Percentiles rank a stretch among this genome's conserved stretches.
phyloP scores from a whole-genome alignment of 495 filamentous ascomycete genomes.

The Penicillium silybi region DNA sequence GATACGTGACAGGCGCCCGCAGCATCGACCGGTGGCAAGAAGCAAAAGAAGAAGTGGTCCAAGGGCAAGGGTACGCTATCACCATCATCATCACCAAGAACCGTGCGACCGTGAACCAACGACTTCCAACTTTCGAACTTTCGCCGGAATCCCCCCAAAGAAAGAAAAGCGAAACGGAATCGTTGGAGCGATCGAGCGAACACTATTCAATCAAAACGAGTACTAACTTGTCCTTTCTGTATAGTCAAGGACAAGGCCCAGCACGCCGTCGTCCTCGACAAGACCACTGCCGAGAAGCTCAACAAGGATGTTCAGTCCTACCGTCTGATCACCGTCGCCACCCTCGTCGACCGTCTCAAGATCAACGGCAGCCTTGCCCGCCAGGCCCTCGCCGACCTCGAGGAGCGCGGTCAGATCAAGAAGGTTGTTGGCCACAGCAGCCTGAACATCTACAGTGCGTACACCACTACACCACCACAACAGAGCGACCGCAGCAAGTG shows the following conservation, averaged over 20 bases:
- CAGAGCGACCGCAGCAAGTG: background rate
- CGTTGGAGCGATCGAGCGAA: slow-evolving; percentile 10
- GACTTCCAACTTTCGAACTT: slow-evolving; percentile 19
- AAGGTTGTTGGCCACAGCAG: slow-evolving; percentile 95
- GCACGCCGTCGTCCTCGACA: slow-evolving; percentile 81
- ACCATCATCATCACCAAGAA: slow-evolving; percentile 13
- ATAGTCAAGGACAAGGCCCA: slow-evolving; percentile 99
- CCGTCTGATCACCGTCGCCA: slow-evolving; percentile 98
- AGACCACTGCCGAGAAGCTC: slow-evolving; percentile 61
- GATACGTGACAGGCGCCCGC: slow-evolving; percentile 61
- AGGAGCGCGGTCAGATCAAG: slow-evolving; percentile 98
- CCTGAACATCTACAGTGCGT: slow-evolving; percentile 92
- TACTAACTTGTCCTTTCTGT: slow-evolving; percentile 27
- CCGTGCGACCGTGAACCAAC: slow-evolving; percentile 26
- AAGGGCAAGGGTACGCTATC: slow-evolving; percentile 88
- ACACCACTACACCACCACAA: too few species aligned
- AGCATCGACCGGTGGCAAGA: slow-evolving; percentile 83
- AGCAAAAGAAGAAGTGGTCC: slow-evolving; percentile 99
- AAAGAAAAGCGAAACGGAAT: slow-evolving; percentile 17
- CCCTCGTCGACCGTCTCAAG: slow-evolving; percentile 98
- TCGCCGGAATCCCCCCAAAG: slow-evolving; percentile 12
- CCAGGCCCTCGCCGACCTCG: slow-evolving; percentile 83
- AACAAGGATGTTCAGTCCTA: slow-evolving; percentile 99
- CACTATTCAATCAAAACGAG: slow-evolving; percentile 1
- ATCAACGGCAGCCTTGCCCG: slow-evolving; percentile 98